Percentiles rank a stretch among this genome's conserved stretches.
phyloP scores from a whole-genome alignment of 78 protist species.

The Chrysochromulina tobinii region DNA sequence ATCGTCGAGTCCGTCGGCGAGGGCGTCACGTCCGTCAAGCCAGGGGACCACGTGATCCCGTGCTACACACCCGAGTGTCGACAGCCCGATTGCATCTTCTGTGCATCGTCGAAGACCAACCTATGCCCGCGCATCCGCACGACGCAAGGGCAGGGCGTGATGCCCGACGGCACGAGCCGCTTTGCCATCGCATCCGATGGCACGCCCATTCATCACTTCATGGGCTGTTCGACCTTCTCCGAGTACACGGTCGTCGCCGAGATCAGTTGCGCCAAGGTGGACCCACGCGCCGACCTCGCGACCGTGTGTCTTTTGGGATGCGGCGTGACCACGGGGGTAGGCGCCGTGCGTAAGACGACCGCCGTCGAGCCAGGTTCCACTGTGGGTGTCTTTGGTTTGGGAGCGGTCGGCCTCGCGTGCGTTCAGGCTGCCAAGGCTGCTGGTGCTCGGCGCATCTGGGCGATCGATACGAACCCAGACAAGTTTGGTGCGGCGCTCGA shows the following conservation, averaged over 20 bases:
- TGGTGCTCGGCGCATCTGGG: neutral
- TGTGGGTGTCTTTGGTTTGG: neutral
- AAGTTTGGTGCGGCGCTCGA: neutral
- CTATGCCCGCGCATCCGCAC: neutral
- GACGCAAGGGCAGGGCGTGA: neutral
- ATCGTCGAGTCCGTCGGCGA: neutral
- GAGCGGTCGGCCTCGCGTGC: constrained; percentile 5
- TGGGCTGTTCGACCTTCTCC: constrained; percentile 5
- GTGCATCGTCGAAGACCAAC: neutral
- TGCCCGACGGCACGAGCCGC: constrained; percentile 10
- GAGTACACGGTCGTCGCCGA: neutral
- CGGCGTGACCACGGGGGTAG: neutral
- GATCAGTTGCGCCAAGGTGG: neutral
- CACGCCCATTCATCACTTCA: neutral
- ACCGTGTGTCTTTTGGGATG: neutral
- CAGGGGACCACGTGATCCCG: neutral
- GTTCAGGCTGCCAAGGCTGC: neutral
- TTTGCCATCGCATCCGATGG: neutral
- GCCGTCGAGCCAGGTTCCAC: neutral
- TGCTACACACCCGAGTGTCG: constrained; percentile 17
- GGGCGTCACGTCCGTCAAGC: neutral
- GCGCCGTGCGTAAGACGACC: neutral
- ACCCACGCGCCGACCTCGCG: neutral
- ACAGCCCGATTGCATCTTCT: neutral
- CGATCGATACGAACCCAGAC: neutral